Base-by-base conservation (phyloP, 257 asterid species). In the Lantana camara region DNA sequence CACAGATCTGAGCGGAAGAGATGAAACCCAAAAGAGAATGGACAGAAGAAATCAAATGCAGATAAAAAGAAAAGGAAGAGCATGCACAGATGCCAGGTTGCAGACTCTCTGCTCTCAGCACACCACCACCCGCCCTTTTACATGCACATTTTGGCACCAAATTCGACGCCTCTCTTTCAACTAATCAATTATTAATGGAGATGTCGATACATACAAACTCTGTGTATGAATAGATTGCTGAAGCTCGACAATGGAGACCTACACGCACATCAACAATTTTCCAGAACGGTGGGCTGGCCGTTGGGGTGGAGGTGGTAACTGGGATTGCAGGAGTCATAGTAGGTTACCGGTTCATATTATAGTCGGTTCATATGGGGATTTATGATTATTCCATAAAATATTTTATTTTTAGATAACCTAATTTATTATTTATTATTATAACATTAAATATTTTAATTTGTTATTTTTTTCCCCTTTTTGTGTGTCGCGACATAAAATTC, bases 81-180 rank as follows among this genome's bases (percentile, higher is more conserved):
- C 84, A 82, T 75, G 87, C 84, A 81, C 42, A 57, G 77, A 67
- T 81, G 80, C 72, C 78, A 72, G 73, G 68, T 71, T 64, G 76
- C 77, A 29, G 40, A 38, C 73, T 40, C 79, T 44, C 30, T 17
- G 9, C 38, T 61, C 44, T 20, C 44, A 48, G 56, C 29, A 14
- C 53, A 12, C 29, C 51, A 24, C 27, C 47, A 41, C 60, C 55
- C 27, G 4, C n/a, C 41, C 32, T 27, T 45, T 63, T 34, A 51
- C 35, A 58, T 67, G 48, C 50, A 40, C 4, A 12, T 47, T 30
- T 15, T 53, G 76, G 73, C 67, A 60, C 63, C 16, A 21, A 40
- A 5, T 5, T 16, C 73, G 66, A 69, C 30, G 63, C 40, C 49
- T 58, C 48, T 41, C n/a, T 44, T 19, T 29, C n/a, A n/a, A n/a